Conservation (phyloP, 495 filamentous ascomycete species). For the Penicillium verhagenii region DNA sequence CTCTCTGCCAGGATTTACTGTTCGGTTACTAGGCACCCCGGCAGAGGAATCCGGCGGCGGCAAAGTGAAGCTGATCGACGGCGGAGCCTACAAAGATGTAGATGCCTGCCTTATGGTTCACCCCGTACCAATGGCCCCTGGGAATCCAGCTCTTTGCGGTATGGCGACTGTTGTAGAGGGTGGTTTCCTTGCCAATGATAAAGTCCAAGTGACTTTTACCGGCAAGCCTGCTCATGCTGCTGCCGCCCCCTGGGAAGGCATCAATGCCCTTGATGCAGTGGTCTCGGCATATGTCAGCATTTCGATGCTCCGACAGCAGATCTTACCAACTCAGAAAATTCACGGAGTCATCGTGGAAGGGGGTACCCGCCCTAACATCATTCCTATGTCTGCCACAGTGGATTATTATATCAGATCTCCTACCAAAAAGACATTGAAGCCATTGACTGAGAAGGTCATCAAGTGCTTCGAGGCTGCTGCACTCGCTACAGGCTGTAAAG, state of each 20-base stretch:
- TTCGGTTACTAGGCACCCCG: slow-evolving; percentile 47
- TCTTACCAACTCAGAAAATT: slow-evolving; percentile 42
- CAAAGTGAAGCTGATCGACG: slow-evolving; percentile 51
- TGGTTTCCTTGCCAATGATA: slow-evolving; percentile 54
- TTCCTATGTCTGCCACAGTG: slow-evolving; percentile 50
- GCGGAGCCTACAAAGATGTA: slow-evolving; percentile 49
- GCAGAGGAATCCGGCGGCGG: slow-evolving; percentile 44
- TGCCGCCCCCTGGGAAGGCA: slow-evolving; percentile 61
- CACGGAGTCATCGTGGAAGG: slow-evolving; percentile 48
- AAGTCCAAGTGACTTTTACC: slow-evolving; percentile 43
- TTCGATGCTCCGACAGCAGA: slow-evolving; percentile 62
- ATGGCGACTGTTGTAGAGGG: slow-evolving; percentile 41
- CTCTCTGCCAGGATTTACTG: slow-evolving; percentile 24
- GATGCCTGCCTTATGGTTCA: slow-evolving; percentile 56
- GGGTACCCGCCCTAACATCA: slow-evolving; percentile 52
- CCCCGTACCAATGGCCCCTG: slow-evolving; percentile 39
- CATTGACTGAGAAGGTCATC: slow-evolving; percentile 46
- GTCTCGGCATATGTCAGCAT: slow-evolving; percentile 61
- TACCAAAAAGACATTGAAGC: slow-evolving; percentile 40
- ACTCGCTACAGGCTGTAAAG: slow-evolving; percentile 53
- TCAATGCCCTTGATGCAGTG: slow-evolving; percentile 66
- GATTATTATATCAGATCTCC: slow-evolving; percentile 58
- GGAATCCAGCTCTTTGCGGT: slow-evolving; percentile 15
- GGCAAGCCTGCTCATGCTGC: slow-evolving; percentile 57
- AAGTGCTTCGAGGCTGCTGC: slow-evolving; percentile 60